Base-by-base conservation (phyloP, 2,329 filamentous ascomycete species). In the Hypoxylon rubiginosum region DNA sequence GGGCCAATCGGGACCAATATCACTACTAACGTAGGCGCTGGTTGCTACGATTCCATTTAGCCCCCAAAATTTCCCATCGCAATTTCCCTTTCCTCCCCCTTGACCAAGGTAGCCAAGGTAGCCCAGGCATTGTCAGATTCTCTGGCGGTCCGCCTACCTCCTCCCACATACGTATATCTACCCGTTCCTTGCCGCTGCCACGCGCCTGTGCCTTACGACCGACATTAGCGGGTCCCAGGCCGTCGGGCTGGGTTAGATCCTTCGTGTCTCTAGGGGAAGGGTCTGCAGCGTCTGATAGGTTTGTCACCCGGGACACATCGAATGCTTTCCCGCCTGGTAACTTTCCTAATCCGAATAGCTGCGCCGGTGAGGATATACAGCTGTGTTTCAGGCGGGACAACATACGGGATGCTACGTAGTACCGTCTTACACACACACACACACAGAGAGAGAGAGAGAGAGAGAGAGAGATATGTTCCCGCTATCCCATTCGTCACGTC, bases 1-100 rank as follows among this genome's bases (percentile, higher is more conserved):
- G 59, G 57, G 57, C 64, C 60, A 64, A 64, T 67, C 57, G 60
- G 57, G 41, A 34, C 51, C 43, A 46, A 36, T 30, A 61, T 63
- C 52, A 52, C 55, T 34, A 45, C 43, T 34, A 46, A 21, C 49
- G 24, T 36, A 53, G 24, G 66, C 56, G 63, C 59, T n/a, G n/a
- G n/a, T 52, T 50, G 50, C 43, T 54, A 32, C 39, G 10, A 54
- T 55, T 45, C 34, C 45, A 28, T 32, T 46, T 17, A 43, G 46
- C 67, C 67, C 64, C 67, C 63, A 67, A 62, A 21, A 28, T 50
- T 55, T 55, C 46, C 26, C 36, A 36, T 41, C 34, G 17, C 30
- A 8, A 41, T 19, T 19, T 36, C 45, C 48, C 30, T 10, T n/a
- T 43, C 51, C 45, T 6, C 55, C 51, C 11, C 19, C 32, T 54